A percentile compares a stretch with the other conserved stretches of the same genome.
phyloP scores from a whole-genome alignment of 2,329 filamentous ascomycete genomes.

The Hypoxylon sp. region DNA sequence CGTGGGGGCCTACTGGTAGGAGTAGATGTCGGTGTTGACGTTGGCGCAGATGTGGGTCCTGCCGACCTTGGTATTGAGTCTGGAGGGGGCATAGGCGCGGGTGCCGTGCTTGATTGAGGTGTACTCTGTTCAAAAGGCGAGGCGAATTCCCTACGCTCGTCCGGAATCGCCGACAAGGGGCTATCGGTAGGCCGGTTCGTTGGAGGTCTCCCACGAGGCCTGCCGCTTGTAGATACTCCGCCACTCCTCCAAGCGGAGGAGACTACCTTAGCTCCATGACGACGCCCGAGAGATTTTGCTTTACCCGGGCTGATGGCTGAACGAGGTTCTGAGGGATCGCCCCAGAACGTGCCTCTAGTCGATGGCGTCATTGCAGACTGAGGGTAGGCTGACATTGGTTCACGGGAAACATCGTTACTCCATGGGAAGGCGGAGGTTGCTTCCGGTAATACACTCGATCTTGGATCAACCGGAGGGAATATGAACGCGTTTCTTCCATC shows the following conservation, averaged over 20 bases:
- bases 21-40: conserved; percentile 42
- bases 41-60: conserved; percentile 47
- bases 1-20: conserved; percentile 52
- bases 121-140: conserved; percentile 46
- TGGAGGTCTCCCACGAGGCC: conserved; percentile 84
- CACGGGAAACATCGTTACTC: conserved; percentile 69
- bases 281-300: conserved; percentile 66
- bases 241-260: conserved; percentile 90
- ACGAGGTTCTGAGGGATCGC: conserved; percentile 73
- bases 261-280: conserved; percentile 86
- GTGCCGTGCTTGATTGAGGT: conserved; percentile 45
- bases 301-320: conserved; percentile 81
- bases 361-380: conserved; percentile 82
- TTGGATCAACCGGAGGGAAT: conserved; percentile 58
- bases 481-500: conserved; percentile 58
- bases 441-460: conserved; percentile 55
- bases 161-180: conserved; percentile 78
- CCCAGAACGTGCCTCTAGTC: conserved; percentile 68
- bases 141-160: conserved; percentile 66
- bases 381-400: conserved; percentile 78
- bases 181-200: conserved; percentile 75
- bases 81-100: conserved; percentile 49
- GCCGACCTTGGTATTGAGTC: conserved; percentile 46
- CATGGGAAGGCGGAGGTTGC: conserved; percentile 60
- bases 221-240: conserved; percentile 74